Conservation (phyloP, 192 early-diverging fungal species). For the Coemansia furcata region DNA sequence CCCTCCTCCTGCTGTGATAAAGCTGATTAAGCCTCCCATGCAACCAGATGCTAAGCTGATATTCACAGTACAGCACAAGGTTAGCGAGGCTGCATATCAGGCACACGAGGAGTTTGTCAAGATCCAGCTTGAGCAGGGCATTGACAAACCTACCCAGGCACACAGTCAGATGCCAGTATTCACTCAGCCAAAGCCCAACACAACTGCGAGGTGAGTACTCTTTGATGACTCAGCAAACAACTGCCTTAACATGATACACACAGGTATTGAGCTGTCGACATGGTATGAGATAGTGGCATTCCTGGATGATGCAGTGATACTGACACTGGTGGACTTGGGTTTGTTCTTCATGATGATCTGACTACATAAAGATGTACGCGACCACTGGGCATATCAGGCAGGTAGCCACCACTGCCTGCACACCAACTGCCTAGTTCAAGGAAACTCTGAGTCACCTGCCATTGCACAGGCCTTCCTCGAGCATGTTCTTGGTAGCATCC, state of each 20-base stretch:
- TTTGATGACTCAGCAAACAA: background rate
- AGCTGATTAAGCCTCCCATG: conserved; percentile 17
- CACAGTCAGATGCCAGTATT: conserved; percentile 13
- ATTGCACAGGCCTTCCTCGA: conserved; percentile 15
- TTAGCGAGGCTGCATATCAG: conserved; percentile 5
- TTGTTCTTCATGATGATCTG: conserved; percentile 5
- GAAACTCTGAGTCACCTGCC: conserved; percentile 3
- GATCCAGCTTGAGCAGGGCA: background rate
- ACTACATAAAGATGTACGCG: background rate
- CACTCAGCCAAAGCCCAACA: conserved; percentile 17
- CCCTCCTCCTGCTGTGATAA: conserved; percentile 11
- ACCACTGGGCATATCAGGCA: conserved; percentile 9
- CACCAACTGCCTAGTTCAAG: background rate
- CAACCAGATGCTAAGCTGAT: background rate
- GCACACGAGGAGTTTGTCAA: background rate
- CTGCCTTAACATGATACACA: background rate
- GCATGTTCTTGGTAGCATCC: conserved; percentile 1
- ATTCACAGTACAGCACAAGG: conserved; percentile 2
- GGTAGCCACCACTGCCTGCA: background rate
- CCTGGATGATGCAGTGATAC: background rate
- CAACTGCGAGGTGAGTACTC: background rate
- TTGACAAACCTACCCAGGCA: conserved; percentile 14
- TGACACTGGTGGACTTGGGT: conserved; percentile 6
- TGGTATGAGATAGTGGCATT: background rate
- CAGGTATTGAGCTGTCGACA: background rate